A percentile compares a stretch with the other conserved stretches of the same genome.
Conservation (phyloP, 176 grass and related monocot species). For the Aechmea fasciata region DNA sequence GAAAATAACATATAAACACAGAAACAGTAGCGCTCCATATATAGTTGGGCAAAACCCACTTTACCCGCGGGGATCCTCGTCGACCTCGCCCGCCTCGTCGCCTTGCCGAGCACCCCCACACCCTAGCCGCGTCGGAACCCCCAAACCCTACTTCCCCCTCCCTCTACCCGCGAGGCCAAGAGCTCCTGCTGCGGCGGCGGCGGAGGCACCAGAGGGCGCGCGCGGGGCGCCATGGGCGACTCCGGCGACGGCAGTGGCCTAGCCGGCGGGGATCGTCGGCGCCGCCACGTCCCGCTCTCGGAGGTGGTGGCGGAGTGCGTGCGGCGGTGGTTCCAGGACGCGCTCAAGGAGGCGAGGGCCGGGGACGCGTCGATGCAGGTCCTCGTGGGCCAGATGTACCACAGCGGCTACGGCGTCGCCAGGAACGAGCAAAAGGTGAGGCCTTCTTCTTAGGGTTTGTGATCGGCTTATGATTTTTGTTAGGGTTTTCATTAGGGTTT, state of each 20-base stretch:
- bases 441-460: not conserved
- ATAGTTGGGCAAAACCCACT: too few relatives aligned
- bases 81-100: too few relatives aligned
- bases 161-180: too few relatives aligned
- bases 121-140: too few relatives aligned
- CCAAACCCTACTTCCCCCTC: too few relatives aligned
- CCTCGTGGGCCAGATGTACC: slow-evolving; percentile 85
- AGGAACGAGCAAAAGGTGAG: slow-evolving; percentile 68
- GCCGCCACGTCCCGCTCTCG: slow-evolving; percentile 43
- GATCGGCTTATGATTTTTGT: not conserved
- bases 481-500: not conserved
- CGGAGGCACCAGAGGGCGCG: not conserved
- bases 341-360: slow-evolving; percentile 55
- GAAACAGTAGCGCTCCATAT: too few relatives aligned
- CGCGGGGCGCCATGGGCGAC: slow-evolving; percentile 19
- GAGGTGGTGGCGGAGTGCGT: slow-evolving; percentile 72
- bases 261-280: not conserved
- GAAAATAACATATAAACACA: too few relatives aligned
- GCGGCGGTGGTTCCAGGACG: slow-evolving; percentile 73
- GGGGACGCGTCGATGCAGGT: slow-evolving; percentile 69
- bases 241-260: not conserved
- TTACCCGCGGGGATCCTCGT: too few relatives aligned
- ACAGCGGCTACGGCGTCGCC: slow-evolving; percentile 49
- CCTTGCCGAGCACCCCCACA: too few relatives aligned
- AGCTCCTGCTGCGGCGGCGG: not conserved